phyloP scores from a whole-genome alignment of 108 stramenopile species.

The Chaetoceros tenuissimus region DNA sequence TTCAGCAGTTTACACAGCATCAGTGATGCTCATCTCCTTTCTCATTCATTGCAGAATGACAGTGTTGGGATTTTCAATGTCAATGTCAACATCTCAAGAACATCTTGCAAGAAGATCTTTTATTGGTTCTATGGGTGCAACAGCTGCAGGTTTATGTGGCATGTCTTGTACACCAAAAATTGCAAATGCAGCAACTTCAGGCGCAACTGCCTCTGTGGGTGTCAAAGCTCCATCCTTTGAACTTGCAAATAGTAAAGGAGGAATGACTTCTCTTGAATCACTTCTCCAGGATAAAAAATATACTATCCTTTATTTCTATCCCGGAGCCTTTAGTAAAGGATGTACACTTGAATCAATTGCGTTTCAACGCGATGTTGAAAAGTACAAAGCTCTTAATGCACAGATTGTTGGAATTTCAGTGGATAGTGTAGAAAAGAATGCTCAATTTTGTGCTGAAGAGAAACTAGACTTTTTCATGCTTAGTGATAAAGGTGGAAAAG shows the following conservation, averaged over 20 bases:
- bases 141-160: no score
- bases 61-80: no score
- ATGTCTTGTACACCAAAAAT: no score
- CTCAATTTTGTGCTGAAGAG: constrained; percentile 60
- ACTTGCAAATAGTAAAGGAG: constrained; percentile 55
- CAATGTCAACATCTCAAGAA: no score
- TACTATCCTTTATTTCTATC: constrained; percentile 82
- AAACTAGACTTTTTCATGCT: constrained; percentile 70
- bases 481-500: constrained; percentile 49
- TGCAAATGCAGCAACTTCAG: no score
- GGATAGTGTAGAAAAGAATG: constrained; percentile 73
- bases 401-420: constrained; percentile 78
- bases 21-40: no score
- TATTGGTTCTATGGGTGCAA: no score
- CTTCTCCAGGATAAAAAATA: constrained; percentile 40
- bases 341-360: constrained; percentile 75
- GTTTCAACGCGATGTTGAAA: constrained; percentile 48
- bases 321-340: constrained; percentile 73
- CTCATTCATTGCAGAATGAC: no score
- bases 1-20: no score
- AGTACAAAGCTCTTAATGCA: constrained; percentile 44
- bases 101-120: no score
- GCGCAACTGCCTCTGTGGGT: constrained; percentile 19
- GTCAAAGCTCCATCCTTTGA: constrained; percentile 50
- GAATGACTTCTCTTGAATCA: constrained; percentile 26